Evolutionary conservation across 176 grass and related monocot genomes (phyloP), one percentile per base, ranked within the genome.

Genomic region (Ampelocalamus luodianensis): DNA sequence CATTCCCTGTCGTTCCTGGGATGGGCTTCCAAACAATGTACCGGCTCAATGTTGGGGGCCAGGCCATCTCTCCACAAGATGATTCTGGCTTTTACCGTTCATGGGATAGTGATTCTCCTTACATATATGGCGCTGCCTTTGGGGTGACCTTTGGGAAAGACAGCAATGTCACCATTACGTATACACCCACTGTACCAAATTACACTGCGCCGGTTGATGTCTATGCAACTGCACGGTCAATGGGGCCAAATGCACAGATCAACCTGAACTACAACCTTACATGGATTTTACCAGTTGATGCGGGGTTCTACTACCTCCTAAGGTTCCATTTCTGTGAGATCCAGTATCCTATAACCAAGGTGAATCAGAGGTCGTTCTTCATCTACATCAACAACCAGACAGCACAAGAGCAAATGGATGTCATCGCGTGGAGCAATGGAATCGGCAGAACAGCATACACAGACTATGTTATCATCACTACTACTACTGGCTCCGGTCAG

Each of bases 291-390:
- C 53, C 53, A 0, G 37, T 94, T 37, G 95, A 97, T 79, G 90
- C 88, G 0, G 90, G 84, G 6, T 92, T 91, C 40, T 44, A 1
- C 22, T 94, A 97, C 70, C 77, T 97, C 11, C 44, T 97, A 8
- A 88, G 95, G 78, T 83, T 97, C 46, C 95, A 94, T 71, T 97
- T 97, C 66, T 97, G 95, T 6, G 95, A 97, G 87, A 93, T 91
- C 45, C 88, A 97, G 65, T 91, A 91, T 65, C 84, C 83, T 1
- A 94, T 97, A 37, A 88, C 84, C 8, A 83, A 59, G 68, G 0
- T 5, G 0, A 97, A 97, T 45, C 90, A 94, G 83, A 77, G 95
- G 71, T 29, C 72, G 8, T 97, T 97, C 75, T 67, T 82, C 54
- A 94, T 97, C 42, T 97, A 88, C 38, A 83, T 97, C 59, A 93